phyloP scores from a whole-genome alignment of 768 basidiomycete species.

The Rhizopogon roseolus region DNA sequence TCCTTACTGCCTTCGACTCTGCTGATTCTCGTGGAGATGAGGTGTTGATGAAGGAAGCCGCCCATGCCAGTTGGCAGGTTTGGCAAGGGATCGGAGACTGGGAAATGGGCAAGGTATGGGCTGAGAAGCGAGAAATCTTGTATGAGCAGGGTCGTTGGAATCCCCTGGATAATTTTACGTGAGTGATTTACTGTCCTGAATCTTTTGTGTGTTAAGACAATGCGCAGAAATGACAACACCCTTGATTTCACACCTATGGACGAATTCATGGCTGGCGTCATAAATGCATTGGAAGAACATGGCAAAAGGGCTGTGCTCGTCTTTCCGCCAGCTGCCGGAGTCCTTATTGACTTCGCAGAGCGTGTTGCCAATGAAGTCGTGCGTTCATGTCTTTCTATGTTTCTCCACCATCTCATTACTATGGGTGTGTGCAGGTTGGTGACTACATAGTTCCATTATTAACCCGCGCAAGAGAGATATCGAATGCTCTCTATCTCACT shows the following conservation, averaged over 20 bases:
- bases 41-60: slow-evolving; percentile 71
- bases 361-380: slow-evolving; percentile 83
- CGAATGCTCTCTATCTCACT: slow-evolving; percentile 67
- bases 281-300: slow-evolving; percentile 64
- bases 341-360: slow-evolving; percentile 79
- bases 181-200: slow-evolving; percentile 20
- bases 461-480: slow-evolving; percentile 70
- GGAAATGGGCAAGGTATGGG: slow-evolving; percentile 95
- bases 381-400: slow-evolving; percentile 21
- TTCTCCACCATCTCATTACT: slow-evolving; percentile 1
- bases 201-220: not conserved
- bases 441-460: slow-evolving; percentile 84
- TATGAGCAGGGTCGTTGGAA: slow-evolving; percentile 82
- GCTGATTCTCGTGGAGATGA: slow-evolving; percentile 77
- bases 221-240: slow-evolving; percentile 42
- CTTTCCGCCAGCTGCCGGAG: slow-evolving; percentile 77
- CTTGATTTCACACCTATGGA: slow-evolving; percentile 95
- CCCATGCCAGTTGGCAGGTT: slow-evolving; percentile 83
- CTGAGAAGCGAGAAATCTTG: slow-evolving; percentile 92
- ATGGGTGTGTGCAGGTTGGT: slow-evolving; percentile 50
- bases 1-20: slow-evolving; percentile 86
- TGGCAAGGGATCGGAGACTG: slow-evolving; percentile 54
- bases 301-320: slow-evolving; percentile 79
- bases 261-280: slow-evolving; percentile 69
- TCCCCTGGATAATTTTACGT: slow-evolving; percentile 79